phyloP scores from a whole-genome alignment of 1,284 basidiomycete genomes.

The Ganoderma sp. region DNA sequence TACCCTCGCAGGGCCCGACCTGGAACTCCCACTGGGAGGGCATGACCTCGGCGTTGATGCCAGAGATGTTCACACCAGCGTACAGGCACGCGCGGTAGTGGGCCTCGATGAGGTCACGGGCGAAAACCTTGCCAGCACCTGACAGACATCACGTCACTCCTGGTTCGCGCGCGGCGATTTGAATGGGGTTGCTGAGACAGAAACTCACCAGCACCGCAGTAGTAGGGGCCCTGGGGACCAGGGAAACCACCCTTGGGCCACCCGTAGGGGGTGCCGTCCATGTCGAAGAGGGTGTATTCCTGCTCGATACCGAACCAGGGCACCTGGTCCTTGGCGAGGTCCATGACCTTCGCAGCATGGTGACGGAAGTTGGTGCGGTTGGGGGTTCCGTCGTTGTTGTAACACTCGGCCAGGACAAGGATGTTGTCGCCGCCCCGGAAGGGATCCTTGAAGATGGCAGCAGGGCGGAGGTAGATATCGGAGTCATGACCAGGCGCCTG shows the following conservation, averaged over 20 bases:
- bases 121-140: slow-evolving; percentile 97
- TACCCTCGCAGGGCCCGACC: slow-evolving; percentile 97
- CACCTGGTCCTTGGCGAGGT: slow-evolving; percentile 77
- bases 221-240: slow-evolving; percentile 99
- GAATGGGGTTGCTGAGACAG: slow-evolving; percentile 40
- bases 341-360: slow-evolving; percentile 92
- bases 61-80: slow-evolving; percentile 96
- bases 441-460: slow-evolving; percentile 97
- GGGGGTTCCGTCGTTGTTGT: slow-evolving; percentile 99
- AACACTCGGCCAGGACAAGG: slow-evolving; percentile 94
- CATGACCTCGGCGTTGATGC: slow-evolving; percentile 99
- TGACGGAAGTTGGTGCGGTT: slow-evolving; percentile 97
- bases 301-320: slow-evolving; percentile 99
- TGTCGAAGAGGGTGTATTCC: slow-evolving; percentile 98
- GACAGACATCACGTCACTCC: slow-evolving; percentile 23
- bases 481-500: slow-evolving; percentile 96
- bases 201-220: slow-evolving; percentile 95
- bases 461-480: slow-evolving; percentile 97
- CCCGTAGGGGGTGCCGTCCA: slow-evolving; percentile 89
- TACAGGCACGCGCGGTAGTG: slow-evolving; percentile 99
- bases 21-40: slow-evolving; percentile 99
- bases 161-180: slow-evolving; percentile 4
- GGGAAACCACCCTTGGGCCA: slow-evolving; percentile 99
- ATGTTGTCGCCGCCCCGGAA: slow-evolving; percentile 99
- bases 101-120: slow-evolving; percentile 98